Evolutionary conservation across 1,284 basidiomycete species (phyloP).

Genomic region (Phellopilus nigrolimitatus): DNA sequence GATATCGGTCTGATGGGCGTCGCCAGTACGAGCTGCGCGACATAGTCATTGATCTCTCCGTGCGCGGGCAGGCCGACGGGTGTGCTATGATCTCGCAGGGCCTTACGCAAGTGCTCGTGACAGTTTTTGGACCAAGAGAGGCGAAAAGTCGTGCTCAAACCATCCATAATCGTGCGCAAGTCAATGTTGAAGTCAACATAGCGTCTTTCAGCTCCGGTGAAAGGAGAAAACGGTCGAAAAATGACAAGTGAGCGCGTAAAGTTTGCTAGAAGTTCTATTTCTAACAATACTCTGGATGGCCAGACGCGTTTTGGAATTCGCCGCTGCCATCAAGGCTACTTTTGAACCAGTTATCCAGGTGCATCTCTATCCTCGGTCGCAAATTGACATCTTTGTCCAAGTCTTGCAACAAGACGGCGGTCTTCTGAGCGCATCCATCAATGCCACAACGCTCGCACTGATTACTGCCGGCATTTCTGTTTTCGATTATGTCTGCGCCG

Average conservation of each 20-base stretch:
- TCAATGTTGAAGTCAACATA: conserved; percentile 83
- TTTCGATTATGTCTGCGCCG: conserved; percentile 84
- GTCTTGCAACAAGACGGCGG: conserved; percentile 93
- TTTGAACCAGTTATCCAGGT: conserved; percentile 95
- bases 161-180: conserved; percentile 75
- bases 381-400: conserved; percentile 92
- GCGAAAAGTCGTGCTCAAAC: conserved; percentile 71
- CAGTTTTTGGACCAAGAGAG: conserved; percentile 90
- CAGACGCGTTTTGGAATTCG: conserved; percentile 88
- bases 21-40: conserved; percentile 87
- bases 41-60: conserved; percentile 72
- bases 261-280: neutral
- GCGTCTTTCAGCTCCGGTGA: conserved; percentile 85
- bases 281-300: conserved; percentile 18
- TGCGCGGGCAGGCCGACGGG: conserved; percentile 80
- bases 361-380: conserved; percentile 86
- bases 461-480: conserved; percentile 89
- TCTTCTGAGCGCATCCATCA: conserved; percentile 89
- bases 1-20: conserved; percentile 87
- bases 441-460: conserved; percentile 90
- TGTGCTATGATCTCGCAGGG: conserved; percentile 84
- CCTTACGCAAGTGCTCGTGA: conserved; percentile 81
- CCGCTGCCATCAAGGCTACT: conserved; percentile 83
- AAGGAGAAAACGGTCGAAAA: conserved; percentile 66
- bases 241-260: conserved; percentile 76